phyloP scores from a whole-genome alignment of 768 basidiomycete species.

The Mycena indigotica region DNA sequence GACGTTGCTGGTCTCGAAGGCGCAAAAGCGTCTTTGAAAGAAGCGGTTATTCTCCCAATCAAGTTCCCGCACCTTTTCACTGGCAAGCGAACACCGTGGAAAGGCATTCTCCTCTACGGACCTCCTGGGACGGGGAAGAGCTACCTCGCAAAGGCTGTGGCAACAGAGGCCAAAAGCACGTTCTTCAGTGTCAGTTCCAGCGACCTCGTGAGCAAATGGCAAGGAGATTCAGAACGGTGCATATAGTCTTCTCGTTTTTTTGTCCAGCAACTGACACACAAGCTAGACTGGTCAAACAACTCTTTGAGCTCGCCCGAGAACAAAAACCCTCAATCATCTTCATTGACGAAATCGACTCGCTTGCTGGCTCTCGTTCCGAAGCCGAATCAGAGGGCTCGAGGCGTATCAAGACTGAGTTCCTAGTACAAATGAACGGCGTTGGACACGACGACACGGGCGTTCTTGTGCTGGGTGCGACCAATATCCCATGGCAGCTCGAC shows the following conservation, averaged over 20 bases:
- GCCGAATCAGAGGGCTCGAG: slow-evolving; percentile 97
- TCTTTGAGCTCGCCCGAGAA: slow-evolving; percentile 95
- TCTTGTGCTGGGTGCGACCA: slow-evolving; percentile 94
- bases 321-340: slow-evolving; percentile 98
- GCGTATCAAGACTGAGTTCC: slow-evolving; percentile 95
- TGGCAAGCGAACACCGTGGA: slow-evolving; percentile 97
- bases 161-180: slow-evolving; percentile 98
- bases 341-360: slow-evolving; percentile 97
- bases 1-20: slow-evolving; percentile 96
- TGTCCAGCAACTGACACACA: not conserved
- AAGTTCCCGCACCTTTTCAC: slow-evolving; percentile 99
- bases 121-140: slow-evolving; percentile 98
- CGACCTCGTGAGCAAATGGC: slow-evolving; percentile 99
- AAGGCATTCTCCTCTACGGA: slow-evolving; percentile 92
- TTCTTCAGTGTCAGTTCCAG: slow-evolving; percentile 96
- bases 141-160: slow-evolving; percentile 96
- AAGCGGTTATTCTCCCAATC: slow-evolving; percentile 99
- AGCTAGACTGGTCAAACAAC: slow-evolving; percentile 85
- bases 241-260: slow-evolving; percentile 26
- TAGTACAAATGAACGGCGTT: slow-evolving; percentile 99
- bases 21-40: slow-evolving; percentile 95
- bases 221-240: slow-evolving; percentile 96
- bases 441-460: slow-evolving; percentile 98
- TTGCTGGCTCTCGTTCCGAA: slow-evolving; percentile 92
- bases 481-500: slow-evolving; percentile 98